A percentile compares a stretch with the other conserved stretches of the same genome.
phyloP scores from a whole-genome alignment of 1,284 basidiomycete species.

The Fomes fomentarius region DNA sequence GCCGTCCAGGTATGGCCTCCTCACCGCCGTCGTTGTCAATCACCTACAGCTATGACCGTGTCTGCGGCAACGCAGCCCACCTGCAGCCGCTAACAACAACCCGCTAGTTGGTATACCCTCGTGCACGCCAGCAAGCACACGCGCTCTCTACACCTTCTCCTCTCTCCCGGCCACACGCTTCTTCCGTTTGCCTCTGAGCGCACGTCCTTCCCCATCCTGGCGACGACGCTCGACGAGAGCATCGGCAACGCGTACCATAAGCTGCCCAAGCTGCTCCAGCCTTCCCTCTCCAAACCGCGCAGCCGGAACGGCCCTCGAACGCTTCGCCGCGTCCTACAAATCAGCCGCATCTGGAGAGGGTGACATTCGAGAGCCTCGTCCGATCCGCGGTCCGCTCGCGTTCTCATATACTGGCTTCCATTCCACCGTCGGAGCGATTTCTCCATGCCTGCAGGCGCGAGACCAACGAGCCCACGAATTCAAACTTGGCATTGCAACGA shows the following conservation, averaged over 20 bases:
- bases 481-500: slow-evolving; percentile 58
- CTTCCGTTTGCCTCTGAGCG: slow-evolving; percentile 73
- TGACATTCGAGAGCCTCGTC: slow-evolving; percentile 39
- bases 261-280: slow-evolving; percentile 66
- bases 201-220: slow-evolving; percentile 70
- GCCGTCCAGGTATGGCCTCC: slow-evolving; percentile 72
- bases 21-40: background rate
- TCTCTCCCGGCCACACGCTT: slow-evolving; percentile 92
- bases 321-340: slow-evolving; percentile 50
- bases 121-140: slow-evolving; percentile 82
- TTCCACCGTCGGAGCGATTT: slow-evolving; percentile 61
- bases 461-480: slow-evolving; percentile 37
- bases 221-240: slow-evolving; percentile 76
- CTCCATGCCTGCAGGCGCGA: slow-evolving; percentile 43
- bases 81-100: slow-evolving; percentile 77
- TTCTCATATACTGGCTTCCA: slow-evolving; percentile 84
- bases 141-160: slow-evolving; percentile 83
- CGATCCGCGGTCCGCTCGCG: slow-evolving; percentile 57
- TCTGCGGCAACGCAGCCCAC: slow-evolving; percentile 76
- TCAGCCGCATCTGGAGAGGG: slow-evolving; percentile 30
- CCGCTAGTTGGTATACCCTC: slow-evolving; percentile 80
- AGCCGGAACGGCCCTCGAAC: slow-evolving; percentile 80
- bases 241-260: slow-evolving; percentile 85
- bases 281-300: slow-evolving; percentile 66
- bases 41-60: slow-evolving; percentile 65